Evolutionary conservation across 164 flowering plant species (phyloP).

Genomic region (Stephania cephalantha): DNA sequence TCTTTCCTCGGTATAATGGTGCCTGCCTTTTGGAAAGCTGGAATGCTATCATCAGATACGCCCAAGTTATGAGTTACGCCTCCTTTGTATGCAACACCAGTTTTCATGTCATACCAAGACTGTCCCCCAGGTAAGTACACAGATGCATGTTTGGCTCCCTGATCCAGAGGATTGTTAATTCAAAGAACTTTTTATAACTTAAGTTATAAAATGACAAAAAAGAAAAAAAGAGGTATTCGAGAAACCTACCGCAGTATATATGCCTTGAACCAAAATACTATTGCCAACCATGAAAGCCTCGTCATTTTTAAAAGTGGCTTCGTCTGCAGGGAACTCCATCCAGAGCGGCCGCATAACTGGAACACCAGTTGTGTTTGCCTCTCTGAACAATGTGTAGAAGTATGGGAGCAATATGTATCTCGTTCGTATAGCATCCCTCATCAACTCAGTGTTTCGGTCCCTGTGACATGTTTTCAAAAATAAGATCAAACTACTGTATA

Average conservation of each 20-base stretch:
- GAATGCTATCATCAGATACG: constrained; percentile 68
- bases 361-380: constrained; percentile 72
- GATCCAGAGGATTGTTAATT: constrained; percentile 8
- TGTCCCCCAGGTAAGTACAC: constrained; percentile 85
- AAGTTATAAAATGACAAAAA: neutral
- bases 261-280: constrained; percentile 87
- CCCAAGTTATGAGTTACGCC: constrained; percentile 63
- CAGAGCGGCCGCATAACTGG: constrained; percentile 96
- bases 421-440: constrained; percentile 72
- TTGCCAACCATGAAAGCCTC: constrained; percentile 98
- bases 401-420: constrained; percentile 86
- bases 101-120: constrained; percentile 85
- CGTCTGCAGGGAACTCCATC: constrained; percentile 98
- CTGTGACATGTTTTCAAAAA: constrained; percentile 34
- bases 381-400: constrained; percentile 87
- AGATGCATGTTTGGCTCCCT: constrained; percentile 71
- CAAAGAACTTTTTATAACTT: neutral
- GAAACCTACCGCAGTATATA: constrained; percentile 58
- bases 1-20: constrained; percentile 90
- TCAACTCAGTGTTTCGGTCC: constrained; percentile 69
- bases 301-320: constrained; percentile 76
- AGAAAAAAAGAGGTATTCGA: neutral
- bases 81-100: constrained; percentile 64
- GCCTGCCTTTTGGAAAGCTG: constrained; percentile 88
- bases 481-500: constrained; percentile 1